Conservation (phyloP, 1,284 basidiomycete species). For the Apiotrichum porosum region DNA sequence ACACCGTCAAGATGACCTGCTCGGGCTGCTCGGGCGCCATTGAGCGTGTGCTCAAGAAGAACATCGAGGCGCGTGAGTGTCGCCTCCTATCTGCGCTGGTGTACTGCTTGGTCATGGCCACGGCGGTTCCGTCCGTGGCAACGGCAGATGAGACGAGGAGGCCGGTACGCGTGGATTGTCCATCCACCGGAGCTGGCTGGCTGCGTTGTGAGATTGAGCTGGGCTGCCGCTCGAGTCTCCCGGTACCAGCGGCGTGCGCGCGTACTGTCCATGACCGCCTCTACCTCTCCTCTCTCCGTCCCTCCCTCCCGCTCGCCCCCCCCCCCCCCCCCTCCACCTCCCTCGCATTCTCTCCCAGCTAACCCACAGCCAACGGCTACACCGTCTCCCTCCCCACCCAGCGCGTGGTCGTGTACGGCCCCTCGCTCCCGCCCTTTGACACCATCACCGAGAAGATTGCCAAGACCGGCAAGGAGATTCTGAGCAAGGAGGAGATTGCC, state of each 20-base stretch:
- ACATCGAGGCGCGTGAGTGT: slow-evolving; percentile 44
- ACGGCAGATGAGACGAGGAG: too few relatives aligned
- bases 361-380: slow-evolving; percentile 38
- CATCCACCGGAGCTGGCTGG: too few relatives aligned
- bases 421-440: slow-evolving; percentile 38
- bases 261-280: not conserved
- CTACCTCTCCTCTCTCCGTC: not conserved
- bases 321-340: not conserved
- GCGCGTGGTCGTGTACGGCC: slow-evolving; percentile 45
- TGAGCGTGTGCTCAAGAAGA: slow-evolving; percentile 45
- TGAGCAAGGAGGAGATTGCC: slow-evolving; percentile 22
- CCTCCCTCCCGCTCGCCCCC: slow-evolving; percentile 1
- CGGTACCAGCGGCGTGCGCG: too few relatives aligned
- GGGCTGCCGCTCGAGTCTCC: too few relatives aligned
- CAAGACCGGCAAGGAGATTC: slow-evolving; percentile 48
- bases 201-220: too few relatives aligned
- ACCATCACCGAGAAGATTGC: slow-evolving; percentile 43
- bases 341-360: not conserved
- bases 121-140: not conserved
- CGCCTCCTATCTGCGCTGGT: too few relatives aligned
- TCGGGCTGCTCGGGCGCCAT: slow-evolving; percentile 47
- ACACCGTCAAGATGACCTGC: slow-evolving; percentile 49
- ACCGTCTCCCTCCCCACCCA: slow-evolving; percentile 41
- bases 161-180: too few relatives aligned
- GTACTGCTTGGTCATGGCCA: not conserved